These are phyloP conservation scores for Sanghuangporus baumii DNA, from an alignment of 1,284 basidiomycete genomes.

Conservation along the genomic window DNA sequence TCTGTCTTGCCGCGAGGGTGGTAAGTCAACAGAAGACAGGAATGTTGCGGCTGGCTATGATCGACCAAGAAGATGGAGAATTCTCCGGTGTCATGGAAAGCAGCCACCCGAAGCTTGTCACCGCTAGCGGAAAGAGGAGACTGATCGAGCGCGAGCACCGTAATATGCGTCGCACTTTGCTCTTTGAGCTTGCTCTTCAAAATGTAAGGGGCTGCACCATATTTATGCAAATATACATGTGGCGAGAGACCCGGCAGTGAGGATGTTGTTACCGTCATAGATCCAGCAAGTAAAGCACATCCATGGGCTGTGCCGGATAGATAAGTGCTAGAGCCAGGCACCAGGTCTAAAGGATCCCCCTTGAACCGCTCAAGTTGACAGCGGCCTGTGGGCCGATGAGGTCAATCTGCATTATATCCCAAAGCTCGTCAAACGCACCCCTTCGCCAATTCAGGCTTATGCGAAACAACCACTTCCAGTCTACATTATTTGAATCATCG, in stretches of 20 bases:
- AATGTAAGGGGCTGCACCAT: conserved; percentile 20
- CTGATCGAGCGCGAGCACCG: conserved; percentile 63
- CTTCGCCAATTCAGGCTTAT: conserved; percentile 75
- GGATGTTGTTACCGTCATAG: conserved; percentile 34
- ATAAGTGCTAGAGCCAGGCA: not conserved
- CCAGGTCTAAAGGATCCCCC: not conserved
- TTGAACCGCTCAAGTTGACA: conserved; percentile 42
- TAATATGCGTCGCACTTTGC: conserved; percentile 36
- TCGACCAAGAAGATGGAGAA: conserved; percentile 53
- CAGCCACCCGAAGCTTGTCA: conserved; percentile 41
- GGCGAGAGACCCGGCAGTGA: conserved; percentile 27
- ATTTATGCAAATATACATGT: conserved; percentile 24
- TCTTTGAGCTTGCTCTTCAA: conserved; percentile 27
- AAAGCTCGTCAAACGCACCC: conserved; percentile 38
- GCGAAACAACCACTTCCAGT: conserved; percentile 83
- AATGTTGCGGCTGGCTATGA: conserved; percentile 36
- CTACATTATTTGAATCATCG: conserved; percentile 30
- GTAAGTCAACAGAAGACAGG: conserved; percentile 42
- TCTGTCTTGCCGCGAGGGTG: conserved; percentile 35
- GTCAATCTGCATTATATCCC: not conserved
- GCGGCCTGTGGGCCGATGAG: conserved; percentile 38
- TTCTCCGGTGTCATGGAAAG: conserved; percentile 64
- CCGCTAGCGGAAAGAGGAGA: conserved; percentile 41
- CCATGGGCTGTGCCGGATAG: conserved; percentile 15
- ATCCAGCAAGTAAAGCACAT: conserved; percentile 37